Conservation (phyloP, 106 monocot species). For the Platanthera zijinensis region DNA sequence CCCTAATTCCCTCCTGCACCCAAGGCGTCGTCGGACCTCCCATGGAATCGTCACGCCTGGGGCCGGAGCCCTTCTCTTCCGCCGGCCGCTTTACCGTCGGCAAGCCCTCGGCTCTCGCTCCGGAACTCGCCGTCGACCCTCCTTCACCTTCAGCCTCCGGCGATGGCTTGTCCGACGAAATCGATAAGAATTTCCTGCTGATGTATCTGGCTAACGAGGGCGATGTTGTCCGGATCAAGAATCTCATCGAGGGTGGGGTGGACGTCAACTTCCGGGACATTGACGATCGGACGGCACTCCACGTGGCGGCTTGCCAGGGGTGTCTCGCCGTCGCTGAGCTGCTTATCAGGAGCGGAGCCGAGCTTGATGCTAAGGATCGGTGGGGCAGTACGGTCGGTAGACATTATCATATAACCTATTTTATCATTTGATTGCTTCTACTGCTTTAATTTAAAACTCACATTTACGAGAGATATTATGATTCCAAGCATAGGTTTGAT, state of each 20-base stretch:
- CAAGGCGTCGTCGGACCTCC: no score
- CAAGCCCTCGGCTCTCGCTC: constrained; percentile 58
- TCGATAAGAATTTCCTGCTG: constrained; percentile 29
- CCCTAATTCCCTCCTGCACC: neutral
- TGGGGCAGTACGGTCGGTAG: constrained; percentile 77
- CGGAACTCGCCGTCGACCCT: neutral
- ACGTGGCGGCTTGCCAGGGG: constrained; percentile 85
- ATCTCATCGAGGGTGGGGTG: constrained; percentile 48
- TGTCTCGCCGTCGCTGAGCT: constrained; percentile 45
- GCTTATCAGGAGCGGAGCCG: constrained; percentile 46
- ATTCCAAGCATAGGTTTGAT: neutral
- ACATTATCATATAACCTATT: neutral
- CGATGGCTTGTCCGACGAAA: neutral
- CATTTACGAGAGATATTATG: neutral
- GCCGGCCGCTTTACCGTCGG: constrained; percentile 46
- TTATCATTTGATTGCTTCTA: neutral
- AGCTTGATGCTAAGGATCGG: constrained; percentile 52
- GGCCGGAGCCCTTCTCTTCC: constrained; percentile 9
- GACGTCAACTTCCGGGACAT: constrained; percentile 67
- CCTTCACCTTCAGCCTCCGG: neutral
- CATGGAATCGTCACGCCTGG: neutral
- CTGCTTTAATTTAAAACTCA: neutral
- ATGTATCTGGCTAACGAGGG: constrained; percentile 85
- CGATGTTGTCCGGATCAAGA: constrained; percentile 56
- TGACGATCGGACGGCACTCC: constrained; percentile 79